Evolutionary conservation across 1,284 basidiomycete genomes (phyloP).

Genomic region (Ganoderma boninense): DNA sequence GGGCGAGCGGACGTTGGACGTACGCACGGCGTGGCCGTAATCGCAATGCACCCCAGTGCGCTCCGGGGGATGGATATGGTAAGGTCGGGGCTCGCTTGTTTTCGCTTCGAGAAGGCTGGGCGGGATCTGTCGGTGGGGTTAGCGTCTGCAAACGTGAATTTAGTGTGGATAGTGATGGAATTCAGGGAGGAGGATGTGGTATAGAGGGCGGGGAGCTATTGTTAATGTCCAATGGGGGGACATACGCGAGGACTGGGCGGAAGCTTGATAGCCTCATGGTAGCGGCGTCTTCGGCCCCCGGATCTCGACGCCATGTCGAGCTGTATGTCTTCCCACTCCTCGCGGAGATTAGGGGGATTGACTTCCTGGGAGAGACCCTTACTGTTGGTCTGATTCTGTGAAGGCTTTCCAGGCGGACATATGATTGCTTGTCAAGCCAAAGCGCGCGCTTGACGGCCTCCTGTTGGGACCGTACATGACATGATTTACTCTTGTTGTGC

Average conservation of each 20-base stretch:
- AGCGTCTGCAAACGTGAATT: neutral
- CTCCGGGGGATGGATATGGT: neutral
- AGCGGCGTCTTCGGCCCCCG: neutral
- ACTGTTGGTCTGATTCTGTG: neutral
- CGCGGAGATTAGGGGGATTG: neutral
- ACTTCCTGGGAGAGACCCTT: neutral
- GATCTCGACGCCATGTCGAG: neutral
- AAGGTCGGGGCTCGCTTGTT: neutral
- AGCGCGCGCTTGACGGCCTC: neutral
- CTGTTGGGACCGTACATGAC: neutral
- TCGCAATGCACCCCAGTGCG: neutral
- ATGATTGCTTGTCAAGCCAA: neutral
- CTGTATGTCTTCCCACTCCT: neutral
- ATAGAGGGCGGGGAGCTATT: neutral
- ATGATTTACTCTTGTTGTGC: neutral
- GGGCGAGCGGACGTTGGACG: neutral
- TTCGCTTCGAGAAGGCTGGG: neutral
- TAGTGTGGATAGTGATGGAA: neutral
- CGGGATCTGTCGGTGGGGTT: neutral
- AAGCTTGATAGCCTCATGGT: conserved; percentile 4
- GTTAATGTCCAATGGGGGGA: neutral
- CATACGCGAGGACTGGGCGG: neutral
- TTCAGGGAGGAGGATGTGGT: neutral
- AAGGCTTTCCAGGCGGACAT: neutral
- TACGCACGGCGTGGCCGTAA: neutral